phyloP scores from a whole-genome alignment of 1,139 yeast genomes.

The Kodamaea anthophila region DNA sequence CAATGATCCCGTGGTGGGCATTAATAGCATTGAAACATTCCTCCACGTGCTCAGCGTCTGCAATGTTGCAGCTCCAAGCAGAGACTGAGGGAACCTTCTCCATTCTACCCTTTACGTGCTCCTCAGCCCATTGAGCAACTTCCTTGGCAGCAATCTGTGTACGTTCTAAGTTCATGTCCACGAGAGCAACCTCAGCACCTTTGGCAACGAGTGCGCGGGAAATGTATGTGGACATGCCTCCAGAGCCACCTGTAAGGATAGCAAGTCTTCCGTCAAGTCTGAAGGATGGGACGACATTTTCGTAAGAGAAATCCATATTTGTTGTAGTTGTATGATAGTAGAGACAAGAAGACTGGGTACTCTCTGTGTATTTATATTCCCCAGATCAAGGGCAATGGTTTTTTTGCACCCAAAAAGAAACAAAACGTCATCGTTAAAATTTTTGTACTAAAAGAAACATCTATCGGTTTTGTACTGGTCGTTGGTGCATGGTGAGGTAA shows the following conservation, averaged over 20 bases:
- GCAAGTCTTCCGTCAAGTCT: constrained; percentile 69
- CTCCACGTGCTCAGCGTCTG: constrained; percentile 58
- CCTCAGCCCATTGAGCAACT: constrained; percentile 49
- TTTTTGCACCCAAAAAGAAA: constrained; percentile 5
- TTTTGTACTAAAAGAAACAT: constrained; percentile 2
- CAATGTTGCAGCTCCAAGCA: constrained; percentile 75
- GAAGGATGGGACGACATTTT: constrained; percentile 47
- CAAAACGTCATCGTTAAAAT: constrained; percentile 4
- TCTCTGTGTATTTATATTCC: constrained; percentile 3
- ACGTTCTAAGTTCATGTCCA: constrained; percentile 62
- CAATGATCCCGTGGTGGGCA: constrained; percentile 52
- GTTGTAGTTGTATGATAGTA: constrained; percentile 1
- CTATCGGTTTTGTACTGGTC: neutral
- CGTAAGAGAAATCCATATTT: constrained; percentile 26
- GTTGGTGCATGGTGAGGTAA: constrained; percentile 2
- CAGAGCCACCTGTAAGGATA: constrained; percentile 77
- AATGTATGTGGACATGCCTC: constrained; percentile 67
- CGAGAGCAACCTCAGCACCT: constrained; percentile 66
- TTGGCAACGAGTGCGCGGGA: constrained; percentile 65
- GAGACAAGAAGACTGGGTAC: neutral
- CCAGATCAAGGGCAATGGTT: constrained; percentile 2
- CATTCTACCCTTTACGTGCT: constrained; percentile 36
- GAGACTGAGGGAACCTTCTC: constrained; percentile 44
- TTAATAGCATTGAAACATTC: constrained; percentile 45
- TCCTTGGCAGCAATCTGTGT: constrained; percentile 57